Evolutionary conservation across 345 rosid genomes (phyloP), one percentile per base, ranked within the genome.

Genomic region (Salix dunnii): DNA sequence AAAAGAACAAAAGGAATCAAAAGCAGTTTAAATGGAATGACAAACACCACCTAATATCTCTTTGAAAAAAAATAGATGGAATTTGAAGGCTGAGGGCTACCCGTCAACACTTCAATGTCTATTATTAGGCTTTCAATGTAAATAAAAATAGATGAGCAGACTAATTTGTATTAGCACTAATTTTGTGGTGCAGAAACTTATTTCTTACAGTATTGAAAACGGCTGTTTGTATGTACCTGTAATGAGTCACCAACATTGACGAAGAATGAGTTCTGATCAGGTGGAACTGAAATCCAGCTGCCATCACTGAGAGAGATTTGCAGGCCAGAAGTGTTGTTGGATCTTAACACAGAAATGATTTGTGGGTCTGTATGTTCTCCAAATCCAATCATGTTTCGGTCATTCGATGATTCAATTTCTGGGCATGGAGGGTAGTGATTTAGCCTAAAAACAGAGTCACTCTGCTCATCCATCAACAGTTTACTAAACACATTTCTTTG

Each of bases 291-390:
- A 71, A 83, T 85, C 91, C 91, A 89, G 65, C 82, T 76, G 70
- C 85, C 89, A 72, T 89, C 88, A 78, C 18, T 78, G 67, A 80
- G 84, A 69, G 83, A 79, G 78, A 89, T 89, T 80, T 89, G 87
- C 17, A 89, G 85, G 31, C 91, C 91, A 40, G 87, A 77, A 7
- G 91, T 84, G 84, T 85, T 84, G 85, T 89, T 89, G 23, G 91
- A 89, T 81, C 88, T 82, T 27, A 89, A 76, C 51, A 87, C 85
- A 21, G 91, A 89, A 10, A 89, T 85, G 67, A 89, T 89, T 77
- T 89, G 91, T 16, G 91, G 91, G 89, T 89, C 91, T 14, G 91
- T 89, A 76, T 89, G 91, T 71, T 89, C 91, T 67, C 91, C 91
- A 78, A 89, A 89, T 33, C 91, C 91, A 49, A 87, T 67, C 83